Conservation (phyloP, 169 alveolate species). For the Eimeria necatrix region DNA sequence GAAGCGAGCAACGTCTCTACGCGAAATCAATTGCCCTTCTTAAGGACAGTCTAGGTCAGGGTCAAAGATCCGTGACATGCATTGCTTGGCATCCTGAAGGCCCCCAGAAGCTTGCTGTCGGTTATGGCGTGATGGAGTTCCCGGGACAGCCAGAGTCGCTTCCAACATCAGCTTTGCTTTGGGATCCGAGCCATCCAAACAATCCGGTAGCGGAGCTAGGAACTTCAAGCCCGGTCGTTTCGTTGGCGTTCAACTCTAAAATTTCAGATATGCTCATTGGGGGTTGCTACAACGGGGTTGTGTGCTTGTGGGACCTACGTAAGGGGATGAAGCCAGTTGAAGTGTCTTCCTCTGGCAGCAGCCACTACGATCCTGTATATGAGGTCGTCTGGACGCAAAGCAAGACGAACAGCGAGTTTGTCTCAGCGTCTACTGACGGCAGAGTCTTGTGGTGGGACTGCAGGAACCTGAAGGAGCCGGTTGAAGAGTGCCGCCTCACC, state of each 20-base stretch:
- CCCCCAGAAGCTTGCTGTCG: slow-evolving; percentile 91
- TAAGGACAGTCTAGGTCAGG: slow-evolving; percentile 87
- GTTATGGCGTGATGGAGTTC: slow-evolving; percentile 91
- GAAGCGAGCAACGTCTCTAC: slow-evolving; percentile 54
- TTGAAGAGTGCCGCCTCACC: slow-evolving; percentile 86
- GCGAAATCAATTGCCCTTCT: slow-evolving; percentile 63
- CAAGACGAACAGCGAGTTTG: slow-evolving; percentile 94
- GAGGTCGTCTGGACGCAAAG: slow-evolving; percentile 95
- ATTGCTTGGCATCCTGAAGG: slow-evolving; percentile 96
- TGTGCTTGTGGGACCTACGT: slow-evolving; percentile 92
- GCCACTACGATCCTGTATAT: slow-evolving; percentile 96
- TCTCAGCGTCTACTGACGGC: slow-evolving; percentile 95
- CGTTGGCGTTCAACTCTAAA: slow-evolving; percentile 92
- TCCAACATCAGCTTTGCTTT: slow-evolving; percentile 92
- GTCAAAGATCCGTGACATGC: slow-evolving; percentile 91
- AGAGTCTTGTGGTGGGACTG: slow-evolving; percentile 95
- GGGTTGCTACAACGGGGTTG: slow-evolving; percentile 95
- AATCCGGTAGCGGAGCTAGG: slow-evolving; percentile 85
- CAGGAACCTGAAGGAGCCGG: slow-evolving; percentile 90
- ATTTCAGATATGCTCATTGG: slow-evolving; percentile 92
- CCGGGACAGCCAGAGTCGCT: slow-evolving; percentile 95
- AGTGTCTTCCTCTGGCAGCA: slow-evolving; percentile 89
- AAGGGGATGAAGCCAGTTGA: slow-evolving; percentile 91
- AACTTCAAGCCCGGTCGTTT: slow-evolving; percentile 86
- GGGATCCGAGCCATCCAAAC: slow-evolving; percentile 94